Base-by-base conservation (phyloP, 2,329 filamentous ascomycete genomes). In the Trichophyton benhamiae region DNA sequence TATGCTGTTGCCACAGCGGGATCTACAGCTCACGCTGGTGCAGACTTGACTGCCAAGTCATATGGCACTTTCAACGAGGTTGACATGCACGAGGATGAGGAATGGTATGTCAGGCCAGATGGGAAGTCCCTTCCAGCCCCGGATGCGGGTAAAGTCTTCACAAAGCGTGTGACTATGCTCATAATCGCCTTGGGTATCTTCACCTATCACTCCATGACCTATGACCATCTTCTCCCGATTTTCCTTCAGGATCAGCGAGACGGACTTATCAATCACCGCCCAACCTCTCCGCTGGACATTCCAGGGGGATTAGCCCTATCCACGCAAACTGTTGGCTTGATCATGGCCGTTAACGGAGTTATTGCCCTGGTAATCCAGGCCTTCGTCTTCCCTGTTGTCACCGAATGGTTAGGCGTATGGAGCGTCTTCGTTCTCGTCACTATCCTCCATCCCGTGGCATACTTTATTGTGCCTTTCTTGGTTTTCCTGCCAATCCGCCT, bases 151-250 rank as follows among this genome's bases (percentile, higher is more conserved):
- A 62, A 64, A 63, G 78, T 81, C 59, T 83, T 86, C 66, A 86
- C 81, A 1, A 79, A 76, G 73, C 82, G 82, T 46, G 85, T 96
- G 63, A 78, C 88, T 66, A 85, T 88, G 73, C 82, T 96, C 60
- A 84, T 94, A 44, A 69, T 90, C n/a, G 87, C 91, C 1, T 77
- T 96, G 57, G 89, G 87, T 52, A 89, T 96, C 65, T 96, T 95
- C 76, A 94, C 90, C 3, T 95, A 95, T 72, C 91, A 96, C 75
- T 90, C 87, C 42, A 96, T 96, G 91, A 91, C 88, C 0, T 96
- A 89, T 74, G 92, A 96, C 70, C 89, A 95, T 71, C 81, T 96
- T 0, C 80, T 96, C 60, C 91, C 91, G 6, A 96, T 96, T 63
- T 96, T 96, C 75, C 84, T 96, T 59, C 91, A 96, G 72, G 91